Conservation (phyloP, 345 rosid genomes). For the Rubroshorea leprosula region DNA sequence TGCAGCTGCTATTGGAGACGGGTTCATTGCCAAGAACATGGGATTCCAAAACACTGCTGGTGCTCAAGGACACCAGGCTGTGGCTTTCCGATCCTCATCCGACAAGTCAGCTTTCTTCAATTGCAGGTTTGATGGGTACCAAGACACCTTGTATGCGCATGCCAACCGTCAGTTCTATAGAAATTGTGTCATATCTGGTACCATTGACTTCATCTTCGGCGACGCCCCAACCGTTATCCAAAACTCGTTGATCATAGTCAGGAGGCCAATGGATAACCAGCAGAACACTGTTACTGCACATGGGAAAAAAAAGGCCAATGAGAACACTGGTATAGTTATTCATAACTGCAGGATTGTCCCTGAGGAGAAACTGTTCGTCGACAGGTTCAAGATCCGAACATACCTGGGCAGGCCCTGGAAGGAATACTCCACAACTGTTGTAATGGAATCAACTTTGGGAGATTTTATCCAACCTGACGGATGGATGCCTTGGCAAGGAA, state of each 20-base stretch:
- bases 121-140: conserved; percentile 53
- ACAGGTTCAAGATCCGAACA: conserved; percentile 24
- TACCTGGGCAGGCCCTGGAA: conserved; percentile 64
- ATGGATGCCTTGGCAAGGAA: conserved; percentile 42
- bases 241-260: conserved; percentile 41
- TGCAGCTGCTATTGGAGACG: conserved; percentile 35
- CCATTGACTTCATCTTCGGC: conserved; percentile 53
- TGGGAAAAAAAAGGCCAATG: conserved; percentile 19
- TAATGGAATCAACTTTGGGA: conserved; percentile 48
- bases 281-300: conserved; percentile 49
- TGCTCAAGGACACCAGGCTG: conserved; percentile 46
- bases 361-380: conserved; percentile 30
- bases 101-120: conserved; percentile 45
- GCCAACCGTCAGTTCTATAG: conserved; percentile 50
- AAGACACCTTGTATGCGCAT: conserved; percentile 42
- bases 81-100: conserved; percentile 44
- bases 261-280: conserved; percentile 42
- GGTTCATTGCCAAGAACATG: conserved; percentile 43
- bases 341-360: conserved; percentile 64
- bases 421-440: conserved; percentile 30
- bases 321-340: conserved; percentile 37
- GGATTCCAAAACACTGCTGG: conserved; percentile 57
- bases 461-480: conserved; percentile 51
- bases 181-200: conserved; percentile 51
- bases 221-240: conserved; percentile 38